phyloP scores from a whole-genome alignment of 129 eudicot genomes.

The Helichrysum umbraculigerum region DNA sequence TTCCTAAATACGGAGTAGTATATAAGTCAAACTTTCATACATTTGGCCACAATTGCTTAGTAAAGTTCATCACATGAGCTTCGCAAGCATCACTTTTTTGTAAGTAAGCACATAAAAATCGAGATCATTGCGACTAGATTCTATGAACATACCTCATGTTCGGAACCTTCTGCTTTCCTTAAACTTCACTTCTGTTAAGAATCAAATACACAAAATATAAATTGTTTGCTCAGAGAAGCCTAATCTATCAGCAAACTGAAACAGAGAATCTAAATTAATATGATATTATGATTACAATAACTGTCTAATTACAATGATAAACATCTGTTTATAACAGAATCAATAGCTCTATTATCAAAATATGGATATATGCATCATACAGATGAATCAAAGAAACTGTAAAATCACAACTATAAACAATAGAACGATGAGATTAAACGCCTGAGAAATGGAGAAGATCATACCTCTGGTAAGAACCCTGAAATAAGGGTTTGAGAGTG shows the following conservation, averaged over 20 bases:
- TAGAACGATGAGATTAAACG: neutral
- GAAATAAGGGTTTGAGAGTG: slow-evolving; percentile 34
- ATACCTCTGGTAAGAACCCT: slow-evolving; percentile 38
- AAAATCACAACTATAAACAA: neutral
- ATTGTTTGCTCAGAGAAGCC: neutral
- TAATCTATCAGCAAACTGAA: neutral
- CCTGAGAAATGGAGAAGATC: slow-evolving; percentile 8
- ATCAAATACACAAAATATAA: slow-evolving; percentile 2
- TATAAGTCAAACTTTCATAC: too few species aligned
- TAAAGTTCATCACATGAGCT: too few species aligned
- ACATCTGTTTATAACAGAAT: neutral
- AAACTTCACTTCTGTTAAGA: slow-evolving; percentile 26
- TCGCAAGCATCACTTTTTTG: too few species aligned
- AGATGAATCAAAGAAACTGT: neutral
- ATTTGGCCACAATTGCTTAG: too few species aligned
- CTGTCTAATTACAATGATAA: neutral
- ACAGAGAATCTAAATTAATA: neutral
- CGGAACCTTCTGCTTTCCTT: slow-evolving; percentile 13
- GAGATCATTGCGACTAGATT: neutral
- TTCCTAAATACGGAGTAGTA: too few species aligned
- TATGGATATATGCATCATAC: neutral
- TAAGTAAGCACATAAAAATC: too few species aligned
- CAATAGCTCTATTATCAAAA: neutral
- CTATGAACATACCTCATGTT: slow-evolving; percentile 41
- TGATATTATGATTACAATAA: neutral